Evolutionary conservation across 192 early-diverging fungal genomes (phyloP).

Genomic region (Phycomyces nitens): DNA sequence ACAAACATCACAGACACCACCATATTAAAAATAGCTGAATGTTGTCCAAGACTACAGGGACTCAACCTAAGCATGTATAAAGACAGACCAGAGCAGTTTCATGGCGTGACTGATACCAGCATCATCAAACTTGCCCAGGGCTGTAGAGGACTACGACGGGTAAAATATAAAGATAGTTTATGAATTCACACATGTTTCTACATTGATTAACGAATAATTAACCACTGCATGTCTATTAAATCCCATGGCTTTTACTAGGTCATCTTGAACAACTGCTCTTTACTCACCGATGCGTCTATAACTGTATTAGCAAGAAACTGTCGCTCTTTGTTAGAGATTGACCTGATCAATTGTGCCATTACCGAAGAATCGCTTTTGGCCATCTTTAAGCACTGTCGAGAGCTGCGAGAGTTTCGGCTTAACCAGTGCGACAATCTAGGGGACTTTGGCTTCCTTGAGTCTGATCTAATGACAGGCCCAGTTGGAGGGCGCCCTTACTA

Average conservation of each 20-base stretch:
- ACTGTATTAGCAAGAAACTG: conserved; percentile 47
- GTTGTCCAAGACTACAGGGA: conserved; percentile 52
- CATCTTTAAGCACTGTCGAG: conserved; percentile 40
- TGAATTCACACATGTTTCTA: neutral
- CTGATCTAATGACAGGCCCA: conserved; percentile 9
- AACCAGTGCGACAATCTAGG: conserved; percentile 25
- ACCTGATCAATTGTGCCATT: conserved; percentile 51
- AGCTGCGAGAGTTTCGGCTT: conserved; percentile 52
- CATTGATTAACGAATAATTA: neutral
- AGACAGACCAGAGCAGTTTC: conserved; percentile 8
- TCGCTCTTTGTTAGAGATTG: conserved; percentile 51
- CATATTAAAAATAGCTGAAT: conserved; percentile 38
- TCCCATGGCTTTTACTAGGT: conserved; percentile 37
- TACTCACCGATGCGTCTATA: conserved; percentile 45
- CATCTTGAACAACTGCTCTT: conserved; percentile 49
- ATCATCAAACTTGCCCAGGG: conserved; percentile 40
- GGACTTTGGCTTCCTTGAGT: conserved; percentile 39
- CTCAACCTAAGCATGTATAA: conserved; percentile 50
- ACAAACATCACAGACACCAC: conserved; percentile 40
- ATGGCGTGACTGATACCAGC: conserved; percentile 35
- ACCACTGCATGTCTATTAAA: neutral
- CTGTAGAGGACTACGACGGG: conserved; percentile 49
- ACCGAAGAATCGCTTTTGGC: conserved; percentile 41
- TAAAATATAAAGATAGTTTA: conserved; percentile 25
- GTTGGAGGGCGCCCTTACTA: conserved; percentile 20